Evolutionary conservation across 305 asterid genomes (phyloP).

Genomic region (Fraxinus dipetala): DNA sequence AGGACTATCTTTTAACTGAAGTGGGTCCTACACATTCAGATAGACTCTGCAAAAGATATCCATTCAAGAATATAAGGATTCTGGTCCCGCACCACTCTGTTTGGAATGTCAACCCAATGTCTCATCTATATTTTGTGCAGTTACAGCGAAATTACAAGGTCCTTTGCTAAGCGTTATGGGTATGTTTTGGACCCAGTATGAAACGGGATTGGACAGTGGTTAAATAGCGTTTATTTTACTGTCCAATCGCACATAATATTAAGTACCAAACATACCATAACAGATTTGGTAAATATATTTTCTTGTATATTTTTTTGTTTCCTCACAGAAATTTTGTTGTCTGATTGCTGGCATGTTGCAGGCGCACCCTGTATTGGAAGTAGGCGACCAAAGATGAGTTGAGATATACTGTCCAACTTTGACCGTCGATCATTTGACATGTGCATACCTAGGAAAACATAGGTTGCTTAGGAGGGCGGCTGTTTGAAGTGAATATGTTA

Average conservation of each 20-base stretch:
- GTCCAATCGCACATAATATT: background rate
- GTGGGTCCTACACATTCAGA: constrained; percentile 35
- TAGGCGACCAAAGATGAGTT: background rate
- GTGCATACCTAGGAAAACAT: constrained; percentile 36
- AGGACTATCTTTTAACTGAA: constrained; percentile 39
- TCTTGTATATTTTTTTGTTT: background rate
- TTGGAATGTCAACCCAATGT: constrained; percentile 13
- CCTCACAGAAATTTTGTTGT: background rate
- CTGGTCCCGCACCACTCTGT: constrained; percentile 17
- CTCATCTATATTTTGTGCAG: constrained; percentile 1
- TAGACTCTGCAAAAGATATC: constrained; percentile 24
- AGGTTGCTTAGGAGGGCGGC: constrained; percentile 13
- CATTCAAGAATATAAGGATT: constrained; percentile 25
- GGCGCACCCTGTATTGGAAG: background rate
- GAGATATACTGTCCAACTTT: too few species aligned
- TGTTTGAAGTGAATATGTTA: constrained; percentile 6
- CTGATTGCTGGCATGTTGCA: background rate
- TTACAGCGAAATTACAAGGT: background rate
- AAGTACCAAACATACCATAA: background rate
- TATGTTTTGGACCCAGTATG: background rate
- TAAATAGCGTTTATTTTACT: background rate
- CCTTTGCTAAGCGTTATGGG: background rate
- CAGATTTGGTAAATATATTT: background rate
- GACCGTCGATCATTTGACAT: constrained; percentile 3
- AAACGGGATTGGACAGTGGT: background rate